phyloP scores from a whole-genome alignment of 2,329 filamentous ascomycete species.

The Diplodia sapinea region DNA sequence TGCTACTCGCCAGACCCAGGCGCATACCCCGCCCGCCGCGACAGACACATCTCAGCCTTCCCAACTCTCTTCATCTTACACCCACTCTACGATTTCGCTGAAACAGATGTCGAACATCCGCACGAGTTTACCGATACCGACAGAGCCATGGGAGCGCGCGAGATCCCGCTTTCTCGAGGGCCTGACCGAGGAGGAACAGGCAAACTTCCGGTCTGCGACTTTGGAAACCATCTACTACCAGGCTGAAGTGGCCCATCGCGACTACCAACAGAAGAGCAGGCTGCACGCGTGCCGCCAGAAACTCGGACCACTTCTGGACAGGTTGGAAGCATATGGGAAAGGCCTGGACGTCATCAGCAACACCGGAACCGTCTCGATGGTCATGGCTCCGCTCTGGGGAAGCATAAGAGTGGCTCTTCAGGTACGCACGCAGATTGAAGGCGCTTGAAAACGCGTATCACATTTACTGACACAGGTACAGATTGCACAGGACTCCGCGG shows the following conservation, averaged over 20 bases:
- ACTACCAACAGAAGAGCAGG: constrained; percentile 33
- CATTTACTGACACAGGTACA: constrained; percentile 1
- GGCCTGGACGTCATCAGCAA: constrained; percentile 38
- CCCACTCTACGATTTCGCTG: not conserved
- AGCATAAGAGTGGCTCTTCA: constrained; percentile 36
- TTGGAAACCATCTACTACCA: constrained; percentile 38
- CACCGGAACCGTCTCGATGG: constrained; percentile 27
- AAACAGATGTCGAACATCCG: not conserved
- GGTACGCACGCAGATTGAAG: constrained; percentile 20
- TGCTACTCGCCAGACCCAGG: too few relatives aligned
- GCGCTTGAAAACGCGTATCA: too few relatives aligned
- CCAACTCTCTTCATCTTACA: not conserved
- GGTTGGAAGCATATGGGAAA: constrained; percentile 36
- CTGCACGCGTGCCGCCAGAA: constrained; percentile 34
- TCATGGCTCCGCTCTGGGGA: constrained; percentile 38
- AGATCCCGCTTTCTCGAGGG: constrained; percentile 35
- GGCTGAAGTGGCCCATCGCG: constrained; percentile 36
- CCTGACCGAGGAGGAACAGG: constrained; percentile 31
- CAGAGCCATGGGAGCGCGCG: constrained; percentile 37
- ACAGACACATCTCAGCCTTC: not conserved
- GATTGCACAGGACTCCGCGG: constrained; percentile 35
- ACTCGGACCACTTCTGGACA: constrained; percentile 34
- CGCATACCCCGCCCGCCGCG: not conserved
- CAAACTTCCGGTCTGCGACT: constrained; percentile 35
- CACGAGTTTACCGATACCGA: constrained; percentile 33